Evolutionary conservation across 257 asterid species (phyloP), one percentile per base, ranked within the genome.

Genomic region (Schizonepeta tenuifolia): DNA sequence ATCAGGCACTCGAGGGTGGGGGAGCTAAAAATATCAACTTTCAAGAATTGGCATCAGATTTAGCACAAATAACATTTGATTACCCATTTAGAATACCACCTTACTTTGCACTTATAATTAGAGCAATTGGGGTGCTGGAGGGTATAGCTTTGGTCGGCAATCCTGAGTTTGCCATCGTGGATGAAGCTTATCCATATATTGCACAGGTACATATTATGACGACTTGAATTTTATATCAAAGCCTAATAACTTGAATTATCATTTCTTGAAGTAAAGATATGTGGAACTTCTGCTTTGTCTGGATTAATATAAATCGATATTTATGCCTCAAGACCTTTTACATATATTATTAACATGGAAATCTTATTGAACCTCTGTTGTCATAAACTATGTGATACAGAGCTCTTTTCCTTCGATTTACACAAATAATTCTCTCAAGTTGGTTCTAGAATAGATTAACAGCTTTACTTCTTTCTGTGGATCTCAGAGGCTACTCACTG

Each of bases 1-100:
- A 95, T 76, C 98, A 95, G 87, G 99, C 99, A 61, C 96, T 95
- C 35, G 99, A 92, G 82, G 99, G 99, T 35, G 99, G 99, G 35
- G 99, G 99, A 47, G 99, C 99, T 18, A 95, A 95, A 81, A 90
- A 87, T 64, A 77, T 95, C 59, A 95, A 95, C 86, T 95, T 95
- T 77, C 99, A 92, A 85, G 99, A 95, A 86, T 79, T 95, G 76
- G 99, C 99, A 51, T 78, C 99, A 31, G 99, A 95, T 84, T 83
- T 95, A 79, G 99, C 99, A 67, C 99, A 95, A 75, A 95, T 95
- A 79, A 95, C 99, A 35, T 95, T 95, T 70, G 98, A 95, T 83
- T 95, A 95, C 79, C 99, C 98, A 8, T 95, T 95, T 60, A 90
- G 87, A 80, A 95, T 95, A 74, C 99, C 99, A 11, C 99, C 99